phyloP scores from a whole-genome alignment of 805 yeast species.

The Candida tallmaniae region DNA sequence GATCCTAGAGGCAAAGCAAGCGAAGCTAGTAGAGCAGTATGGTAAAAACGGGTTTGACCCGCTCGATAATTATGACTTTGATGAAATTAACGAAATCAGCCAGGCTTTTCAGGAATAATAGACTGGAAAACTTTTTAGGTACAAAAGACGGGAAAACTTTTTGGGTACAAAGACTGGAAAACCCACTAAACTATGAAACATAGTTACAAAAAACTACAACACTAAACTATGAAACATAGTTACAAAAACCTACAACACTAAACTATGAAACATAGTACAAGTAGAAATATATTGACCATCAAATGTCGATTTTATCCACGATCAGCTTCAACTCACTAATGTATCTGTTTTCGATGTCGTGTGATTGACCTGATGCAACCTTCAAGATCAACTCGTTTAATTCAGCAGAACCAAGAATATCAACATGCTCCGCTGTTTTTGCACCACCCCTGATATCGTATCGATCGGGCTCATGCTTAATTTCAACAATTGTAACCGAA shows the following conservation, averaged over 20 bases:
- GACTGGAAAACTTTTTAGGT: background rate
- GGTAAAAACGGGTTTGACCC: background rate
- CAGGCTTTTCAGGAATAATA: background rate
- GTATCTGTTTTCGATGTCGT: conserved; percentile 54
- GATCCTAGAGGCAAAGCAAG: background rate
- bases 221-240: too few species aligned
- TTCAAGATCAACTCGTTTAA: conserved; percentile 79
- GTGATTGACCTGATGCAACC: conserved; percentile 81
- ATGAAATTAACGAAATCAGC: background rate
- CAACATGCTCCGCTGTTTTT: conserved; percentile 96
- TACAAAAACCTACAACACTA: background rate
- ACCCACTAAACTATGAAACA: too few species aligned
- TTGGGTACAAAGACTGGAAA: too few species aligned
- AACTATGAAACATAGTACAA: conserved; percentile 22
- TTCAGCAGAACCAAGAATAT: conserved; percentile 89
- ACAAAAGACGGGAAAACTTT: too few species aligned
- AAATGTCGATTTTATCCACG: conserved; percentile 48
- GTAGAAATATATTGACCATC: too few species aligned
- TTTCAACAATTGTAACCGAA: conserved; percentile 78
- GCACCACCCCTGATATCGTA: conserved; percentile 97
- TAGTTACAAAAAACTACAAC: background rate
- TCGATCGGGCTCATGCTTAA: conserved; percentile 87
- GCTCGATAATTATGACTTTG: background rate
- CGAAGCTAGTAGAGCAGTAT: background rate
- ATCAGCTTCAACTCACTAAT: conserved; percentile 60